These are phyloP conservation scores for Crithidia fasciculata DNA, from an alignment of 208 protist species.

Conservation along the genomic window DNA sequence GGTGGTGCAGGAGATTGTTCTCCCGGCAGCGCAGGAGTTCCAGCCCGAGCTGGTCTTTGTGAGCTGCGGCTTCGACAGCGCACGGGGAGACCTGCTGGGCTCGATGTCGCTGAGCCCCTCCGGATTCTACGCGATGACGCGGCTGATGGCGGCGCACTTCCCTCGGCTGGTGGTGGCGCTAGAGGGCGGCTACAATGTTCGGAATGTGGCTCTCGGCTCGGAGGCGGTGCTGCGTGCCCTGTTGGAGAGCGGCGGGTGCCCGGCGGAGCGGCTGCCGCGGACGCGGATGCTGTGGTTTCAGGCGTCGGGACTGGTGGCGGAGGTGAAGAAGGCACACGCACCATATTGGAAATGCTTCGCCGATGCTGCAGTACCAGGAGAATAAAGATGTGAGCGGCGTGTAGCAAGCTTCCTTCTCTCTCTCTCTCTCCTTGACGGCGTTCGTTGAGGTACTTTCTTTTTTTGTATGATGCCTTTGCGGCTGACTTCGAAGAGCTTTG, in stretches of 20 bases:
- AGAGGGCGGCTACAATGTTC: slow-evolving; percentile 92
- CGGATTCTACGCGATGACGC: slow-evolving; percentile 86
- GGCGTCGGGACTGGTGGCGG: slow-evolving; percentile 10
- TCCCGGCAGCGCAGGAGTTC: slow-evolving; percentile 91
- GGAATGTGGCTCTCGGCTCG: slow-evolving; percentile 78
- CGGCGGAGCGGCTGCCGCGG: slow-evolving; percentile 31
- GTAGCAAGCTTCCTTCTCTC: no score
- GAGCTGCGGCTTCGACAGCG: slow-evolving; percentile 96
- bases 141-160: slow-evolving; percentile 46
- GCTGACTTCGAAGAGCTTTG: no score
- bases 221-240: slow-evolving; percentile 85
- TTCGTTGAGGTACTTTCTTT: no score
- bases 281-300: slow-evolving; percentile 72
- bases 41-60: slow-evolving; percentile 93
- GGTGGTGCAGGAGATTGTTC: slow-evolving; percentile 92
- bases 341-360: slow-evolving; percentile 29
- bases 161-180: slow-evolving; percentile 78
- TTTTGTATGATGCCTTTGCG: no score
- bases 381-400: no score
- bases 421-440: no score
- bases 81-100: slow-evolving; percentile 93
- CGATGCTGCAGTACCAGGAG: neutral
- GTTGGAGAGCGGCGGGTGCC: slow-evolving; percentile 45
- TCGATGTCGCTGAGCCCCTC: slow-evolving; percentile 79
- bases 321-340: slow-evolving; percentile 23